Evolutionary conservation across 495 filamentous ascomycete genomes (phyloP), one percentile per base, ranked within the genome.

Genomic region (Penicillium subrubescens): DNA sequence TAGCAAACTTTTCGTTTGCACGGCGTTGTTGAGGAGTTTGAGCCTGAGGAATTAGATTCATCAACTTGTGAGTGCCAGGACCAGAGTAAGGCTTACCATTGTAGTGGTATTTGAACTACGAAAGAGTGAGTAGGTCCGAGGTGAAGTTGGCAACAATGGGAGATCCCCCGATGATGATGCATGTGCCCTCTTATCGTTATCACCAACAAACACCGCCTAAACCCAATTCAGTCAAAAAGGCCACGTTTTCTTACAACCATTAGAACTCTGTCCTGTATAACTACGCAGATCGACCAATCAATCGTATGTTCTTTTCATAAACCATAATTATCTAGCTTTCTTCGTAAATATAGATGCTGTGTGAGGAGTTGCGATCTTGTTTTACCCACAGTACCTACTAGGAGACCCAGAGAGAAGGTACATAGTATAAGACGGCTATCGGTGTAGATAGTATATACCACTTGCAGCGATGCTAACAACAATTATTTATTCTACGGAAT

Each of bases 11-110:
- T 62, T 89, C 88, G 80, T 98, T 98, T 41, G 91, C 90, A 71
- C 87, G 87, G 67, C 94, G 90, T 82, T 98, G 96, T 76, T 93
- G 87, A 33, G 92, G 94, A 64, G 95, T 99, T 89, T 99, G 95
- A 31, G 90, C 90, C 94, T 99, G 68, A 23, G 6, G 55, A 8
- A 43, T 39, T 35, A 31, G 53, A 48, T 19, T 21, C 7, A 11
- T 23, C 14, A 5, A 12, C 15, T 41, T 41, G 15, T 17, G 14
- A 41, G 37, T 17, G 37, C 37, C 37, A 41, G 12, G 12, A 14
- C 3, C 2, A 54, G 8, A 19, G 12, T 15, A 34, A 54, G n/a
- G 8, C 27, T 11, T 31, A 54, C 51, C 51, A 54, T 54, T 29
- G 51, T 34, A 15, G 31, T 31, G 51, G 31, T 19, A 11, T 8